Evolutionary conservation across 176 grass and related monocot genomes (phyloP), one percentile per base, ranked within the genome.

Genomic region (Triticum timopheevii): DNA sequence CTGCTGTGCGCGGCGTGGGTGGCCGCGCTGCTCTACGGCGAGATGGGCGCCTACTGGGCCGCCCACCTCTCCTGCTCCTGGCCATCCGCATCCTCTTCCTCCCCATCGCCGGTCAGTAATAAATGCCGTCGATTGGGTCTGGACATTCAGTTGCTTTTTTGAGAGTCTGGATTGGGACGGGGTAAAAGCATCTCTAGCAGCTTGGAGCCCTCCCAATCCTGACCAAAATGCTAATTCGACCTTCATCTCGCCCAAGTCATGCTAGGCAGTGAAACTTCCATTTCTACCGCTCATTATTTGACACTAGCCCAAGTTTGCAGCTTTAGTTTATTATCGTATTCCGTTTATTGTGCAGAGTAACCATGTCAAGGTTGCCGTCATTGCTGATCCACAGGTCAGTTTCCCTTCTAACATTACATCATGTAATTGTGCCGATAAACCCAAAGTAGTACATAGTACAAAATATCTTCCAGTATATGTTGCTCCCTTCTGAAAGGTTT

Each of bases 321-420:
- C 15, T 22, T 84, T 50, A 52, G 42, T 54, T 44, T 24, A 73
- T 16, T 45, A 36, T 58, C 83, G 7, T 88, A 82, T 72, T 62
- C 81, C 58, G 8, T 36, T 5, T 83, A 27, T 68, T 88, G 19
- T 10, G 86, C 83, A 95, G 93, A 81, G 81, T 83, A 71, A 84
- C 64, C 89, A 91, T 79, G 90, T 92, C 39, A 98, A 91, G 85
- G 72, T 98, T 87, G 92, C 93, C 84, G 87, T 96, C 33, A 39
- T 98, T 80, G 90, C 97, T 6, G 97, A 98, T 90, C 97, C 97
- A 78, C 97, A 98, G 94, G 97, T 88, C 23, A 84, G 13, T 88
- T 13, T 56, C 10, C 2, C 70, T 90, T 27, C 79, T 72, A 71
- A 28, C 3, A 62, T 36, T 52, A n/a, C 63, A 30, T 39, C 30